These are phyloP conservation scores for Pichia nanzhaoensis DNA, from an alignment of 805 yeast genomes.

Conservation along the genomic window DNA sequence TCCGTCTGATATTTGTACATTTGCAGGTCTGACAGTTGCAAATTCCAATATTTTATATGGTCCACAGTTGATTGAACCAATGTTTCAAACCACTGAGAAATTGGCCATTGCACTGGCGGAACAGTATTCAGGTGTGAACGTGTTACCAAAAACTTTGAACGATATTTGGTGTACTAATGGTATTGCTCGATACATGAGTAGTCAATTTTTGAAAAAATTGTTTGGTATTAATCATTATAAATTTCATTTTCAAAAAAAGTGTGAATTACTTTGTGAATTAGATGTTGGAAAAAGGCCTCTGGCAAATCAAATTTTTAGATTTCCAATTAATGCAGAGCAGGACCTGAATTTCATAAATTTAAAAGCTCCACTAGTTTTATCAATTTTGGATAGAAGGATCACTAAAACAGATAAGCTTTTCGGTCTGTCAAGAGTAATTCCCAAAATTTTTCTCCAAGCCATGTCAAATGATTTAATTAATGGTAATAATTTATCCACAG, in stretches of 20 bases:
- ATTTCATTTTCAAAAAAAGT: constrained; percentile 55
- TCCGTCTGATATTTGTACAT: constrained; percentile 46
- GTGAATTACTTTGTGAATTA: constrained; percentile 60
- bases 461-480: constrained; percentile 89
- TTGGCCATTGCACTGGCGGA: constrained; percentile 67
- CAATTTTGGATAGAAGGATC: constrained; percentile 84
- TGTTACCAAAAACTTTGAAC: constrained; percentile 69
- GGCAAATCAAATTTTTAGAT: constrained; percentile 60
- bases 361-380: constrained; percentile 81
- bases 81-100: constrained; percentile 59
- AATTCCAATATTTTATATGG: constrained; percentile 63
- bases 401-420: constrained; percentile 92
- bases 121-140: constrained; percentile 93
- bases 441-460: constrained; percentile 85
- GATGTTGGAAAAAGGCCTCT: constrained; percentile 80
- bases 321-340: constrained; percentile 49
- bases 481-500: constrained; percentile 66
- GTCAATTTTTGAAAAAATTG: constrained; percentile 56
- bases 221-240: constrained; percentile 84
- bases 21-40: constrained; percentile 66
- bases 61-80: constrained; percentile 69
- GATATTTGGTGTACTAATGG: constrained; percentile 91
- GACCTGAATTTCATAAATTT: constrained; percentile 66
- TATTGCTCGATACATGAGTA: constrained; percentile 75
- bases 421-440: constrained; percentile 85